Conservation (phyloP, 2,329 filamentous ascomycete genomes). For the Cordyceps javanica region DNA sequence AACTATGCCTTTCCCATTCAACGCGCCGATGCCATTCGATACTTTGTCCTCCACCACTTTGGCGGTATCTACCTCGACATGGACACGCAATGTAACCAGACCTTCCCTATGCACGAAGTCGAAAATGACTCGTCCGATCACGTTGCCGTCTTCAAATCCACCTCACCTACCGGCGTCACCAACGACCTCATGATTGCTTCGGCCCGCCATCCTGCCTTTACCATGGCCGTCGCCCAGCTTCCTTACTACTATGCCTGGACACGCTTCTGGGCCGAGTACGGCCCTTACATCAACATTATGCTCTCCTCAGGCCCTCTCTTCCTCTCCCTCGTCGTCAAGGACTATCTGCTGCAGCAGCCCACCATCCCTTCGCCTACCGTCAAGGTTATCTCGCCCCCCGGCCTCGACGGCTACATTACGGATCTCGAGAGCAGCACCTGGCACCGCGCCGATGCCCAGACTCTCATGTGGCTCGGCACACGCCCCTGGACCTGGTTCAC, state of each 20-base stretch:
- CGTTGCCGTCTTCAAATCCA: conserved; percentile 35
- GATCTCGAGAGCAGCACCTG: conserved; percentile 36
- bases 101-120: conserved; percentile 23
- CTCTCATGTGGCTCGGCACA: conserved; percentile 42
- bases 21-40: conserved; percentile 65
- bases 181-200: conserved; percentile 76
- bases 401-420: conserved; percentile 26
- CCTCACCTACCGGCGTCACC: conserved; percentile 69
- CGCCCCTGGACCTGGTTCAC: conserved; percentile 27
- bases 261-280: conserved; percentile 58
- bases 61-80: conserved; percentile 68
- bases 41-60: conserved; percentile 66
- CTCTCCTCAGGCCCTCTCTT: conserved; percentile 71
- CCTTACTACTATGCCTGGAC: conserved; percentile 50
- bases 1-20: conserved; percentile 66
- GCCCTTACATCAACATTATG: conserved; percentile 71
- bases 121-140: conserved; percentile 18
- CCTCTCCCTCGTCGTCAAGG: conserved; percentile 68
- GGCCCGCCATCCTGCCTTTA: conserved; percentile 68
- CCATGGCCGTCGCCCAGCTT: conserved; percentile 61
- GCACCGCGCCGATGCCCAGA: conserved; percentile 40
- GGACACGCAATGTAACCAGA: conserved; percentile 26
- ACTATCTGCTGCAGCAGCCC: conserved; percentile 54
- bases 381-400: conserved; percentile 23
- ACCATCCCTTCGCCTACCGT: conserved; percentile 22